A percentile compares a stretch with the other conserved stretches of the same genome.
These are phyloP conservation scores for Melaleuca quinquenervia DNA, from an alignment of 345 rosid genomes.

Conservation along the genomic window DNA sequence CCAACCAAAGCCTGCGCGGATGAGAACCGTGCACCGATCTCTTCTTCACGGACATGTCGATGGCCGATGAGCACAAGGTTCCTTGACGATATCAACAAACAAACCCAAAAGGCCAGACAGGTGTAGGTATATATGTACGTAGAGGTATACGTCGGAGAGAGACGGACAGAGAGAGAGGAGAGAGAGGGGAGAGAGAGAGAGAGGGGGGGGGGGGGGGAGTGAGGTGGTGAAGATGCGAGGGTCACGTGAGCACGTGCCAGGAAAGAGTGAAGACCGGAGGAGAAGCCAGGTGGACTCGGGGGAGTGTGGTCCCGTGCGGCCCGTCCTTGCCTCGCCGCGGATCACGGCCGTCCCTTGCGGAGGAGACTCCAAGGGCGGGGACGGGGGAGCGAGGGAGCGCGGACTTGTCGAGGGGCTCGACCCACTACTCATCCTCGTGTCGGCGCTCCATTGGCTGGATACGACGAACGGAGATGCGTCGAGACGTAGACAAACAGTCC, in stretches of 20 bases:
- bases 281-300: neutral
- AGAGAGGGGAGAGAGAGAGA: neutral
- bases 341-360: neutral
- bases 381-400: neutral
- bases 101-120: neutral
- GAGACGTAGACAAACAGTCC: neutral
- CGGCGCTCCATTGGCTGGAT: neutral
- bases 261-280: neutral
- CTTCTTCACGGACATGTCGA: neutral
- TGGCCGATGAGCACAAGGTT: neutral
- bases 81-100: neutral
- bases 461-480: neutral
- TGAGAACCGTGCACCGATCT: neutral
- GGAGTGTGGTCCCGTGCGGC: neutral
- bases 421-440: neutral
- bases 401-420: neutral
- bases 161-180: neutral
- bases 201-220: neutral
- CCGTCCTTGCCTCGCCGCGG: neutral
- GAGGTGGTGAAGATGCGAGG: neutral
- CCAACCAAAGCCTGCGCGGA: neutral
- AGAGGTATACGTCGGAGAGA: neutral
- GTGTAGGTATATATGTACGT: neutral
- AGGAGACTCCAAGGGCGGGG: neutral
- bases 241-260: neutral